Base-by-base conservation (phyloP, 2,329 filamentous ascomycete genomes). In the Aspergillus costaricaensis region DNA sequence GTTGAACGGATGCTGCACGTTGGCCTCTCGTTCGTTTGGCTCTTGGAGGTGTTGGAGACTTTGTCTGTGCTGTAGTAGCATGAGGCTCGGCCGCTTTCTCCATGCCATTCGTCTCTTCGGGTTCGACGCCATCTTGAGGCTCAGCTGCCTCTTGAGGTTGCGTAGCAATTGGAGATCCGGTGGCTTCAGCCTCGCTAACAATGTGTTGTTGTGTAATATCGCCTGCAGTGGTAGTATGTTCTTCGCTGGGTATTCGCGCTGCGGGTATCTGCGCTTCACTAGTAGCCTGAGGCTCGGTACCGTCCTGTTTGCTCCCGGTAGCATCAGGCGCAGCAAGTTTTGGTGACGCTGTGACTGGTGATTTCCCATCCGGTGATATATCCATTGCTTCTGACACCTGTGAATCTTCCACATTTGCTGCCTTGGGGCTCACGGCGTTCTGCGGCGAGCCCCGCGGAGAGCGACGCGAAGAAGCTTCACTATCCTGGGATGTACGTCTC, bases 1-100 rank as follows among this genome's bases (percentile, higher is more conserved):
- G 39, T 32, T 54, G 52, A 7, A 41, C 21, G 48, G 58, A 55
- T 53, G 60, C 47, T 12, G 57, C 52, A 12, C 55, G 60, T 39
- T 62, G 44, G 25, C 56, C 56, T 55, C 53, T 60, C 27, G 21
- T 17, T 41, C 59, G 51, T 17, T 55, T 55, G 6, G 17, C 9
- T 21, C 53, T 25, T 10, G 53, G 43, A 9, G 53, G 25, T 21
- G 43, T 27, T 19, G 41, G 25, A 19, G 43, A 44, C 21, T 39
- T 47, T 9, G 39, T 44, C 9, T 47, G 38, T 17, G 41, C 19
- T 10, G 17, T 44, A 27, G n/a, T 47, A 10, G 12, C 10, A 30
- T 47, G 39, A 21, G 51, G 51, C 15, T 43, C 38, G 38, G 36
- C 25, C n/a, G 14, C 15, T 7, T 39, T n/a, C 5, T 30, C 15